Evolutionary conservation across 495 filamentous ascomycete genomes (phyloP).

Genomic region (Penicillium paradoxum): DNA sequence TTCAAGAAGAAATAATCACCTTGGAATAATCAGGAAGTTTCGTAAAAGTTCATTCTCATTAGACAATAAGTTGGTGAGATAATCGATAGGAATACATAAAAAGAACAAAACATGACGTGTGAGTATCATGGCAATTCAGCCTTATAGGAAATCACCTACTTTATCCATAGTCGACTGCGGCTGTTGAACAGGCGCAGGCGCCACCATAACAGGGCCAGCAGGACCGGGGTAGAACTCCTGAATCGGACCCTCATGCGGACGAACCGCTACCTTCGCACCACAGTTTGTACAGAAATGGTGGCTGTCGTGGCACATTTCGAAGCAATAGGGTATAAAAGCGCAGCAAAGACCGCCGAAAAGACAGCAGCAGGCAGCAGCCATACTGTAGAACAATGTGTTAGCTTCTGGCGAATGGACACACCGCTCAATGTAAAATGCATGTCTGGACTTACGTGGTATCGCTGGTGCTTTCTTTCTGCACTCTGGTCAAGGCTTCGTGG

Average conservation of each 20-base stretch:
- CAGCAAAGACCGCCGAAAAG: conserved; percentile 15
- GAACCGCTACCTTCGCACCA: conserved; percentile 2
- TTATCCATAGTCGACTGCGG: conserved; percentile 9
- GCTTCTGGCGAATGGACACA: background rate
- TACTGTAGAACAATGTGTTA: conserved; percentile 2
- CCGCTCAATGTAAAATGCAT: too few relatives aligned
- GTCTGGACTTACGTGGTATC: conserved; percentile 8
- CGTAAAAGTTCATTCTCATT: too few relatives aligned
- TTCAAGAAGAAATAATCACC: too few relatives aligned
- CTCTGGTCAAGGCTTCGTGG: conserved; percentile 8
- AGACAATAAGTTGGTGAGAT: too few relatives aligned
- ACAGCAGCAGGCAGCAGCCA: conserved; percentile 15
- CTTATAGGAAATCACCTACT: too few relatives aligned
- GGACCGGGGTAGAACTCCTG: conserved; percentile 1
- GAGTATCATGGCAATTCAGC: too few relatives aligned
- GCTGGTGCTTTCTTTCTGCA: conserved; percentile 13
- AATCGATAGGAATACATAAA: too few relatives aligned
- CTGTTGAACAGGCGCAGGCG: background rate
- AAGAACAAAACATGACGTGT: too few relatives aligned
- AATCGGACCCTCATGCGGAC: conserved; percentile 7
- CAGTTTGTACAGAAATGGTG: conserved; percentile 19
- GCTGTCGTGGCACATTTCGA: conserved; percentile 17
- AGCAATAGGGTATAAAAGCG: conserved; percentile 15
- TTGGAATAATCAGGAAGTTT: too few relatives aligned
- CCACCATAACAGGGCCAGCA: background rate